A percentile compares a stretch with the other conserved stretches of the same genome.
Conservation (phyloP, 768 basidiomycete species). For the Tubosaeta sp. region DNA sequence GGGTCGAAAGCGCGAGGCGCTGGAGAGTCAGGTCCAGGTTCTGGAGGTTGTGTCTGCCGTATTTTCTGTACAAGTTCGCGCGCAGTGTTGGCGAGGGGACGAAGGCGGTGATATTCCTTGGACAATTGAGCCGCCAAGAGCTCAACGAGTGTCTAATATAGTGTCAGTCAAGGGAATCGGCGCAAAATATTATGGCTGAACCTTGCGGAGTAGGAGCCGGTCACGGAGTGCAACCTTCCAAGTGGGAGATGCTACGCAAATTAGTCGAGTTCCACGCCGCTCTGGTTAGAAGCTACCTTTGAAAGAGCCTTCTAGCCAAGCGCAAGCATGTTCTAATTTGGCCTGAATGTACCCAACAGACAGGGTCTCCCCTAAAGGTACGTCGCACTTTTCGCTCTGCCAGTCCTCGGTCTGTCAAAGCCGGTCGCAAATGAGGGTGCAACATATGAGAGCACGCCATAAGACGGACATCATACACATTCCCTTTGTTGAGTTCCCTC, state of each 20-base stretch:
- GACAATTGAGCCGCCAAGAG: conserved; percentile 23
- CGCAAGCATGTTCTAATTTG: conserved; percentile 55
- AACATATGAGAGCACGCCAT: conserved; percentile 12
- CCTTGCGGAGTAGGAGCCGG: conserved; percentile 58
- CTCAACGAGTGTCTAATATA: conserved; percentile 22
- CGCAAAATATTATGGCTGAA: conserved; percentile 14
- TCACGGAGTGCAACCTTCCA: conserved; percentile 52
- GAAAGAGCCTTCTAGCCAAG: conserved; percentile 51
- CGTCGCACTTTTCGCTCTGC: conserved; percentile 85
- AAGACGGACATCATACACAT: conserved; percentile 68
- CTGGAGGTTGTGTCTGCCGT: conserved; percentile 29
- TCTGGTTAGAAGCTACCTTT: conserved; percentile 33
- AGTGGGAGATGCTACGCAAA: conserved; percentile 36
- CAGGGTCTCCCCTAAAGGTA: conserved; percentile 65
- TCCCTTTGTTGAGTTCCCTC: conserved; percentile 74
- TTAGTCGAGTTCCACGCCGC: conserved; percentile 2
- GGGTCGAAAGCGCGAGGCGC: conserved; percentile 61
- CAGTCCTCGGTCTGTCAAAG: conserved; percentile 72
- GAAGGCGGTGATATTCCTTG: conserved; percentile 24
- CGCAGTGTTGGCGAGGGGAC: conserved; percentile 15
- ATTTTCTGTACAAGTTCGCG: conserved; percentile 15
- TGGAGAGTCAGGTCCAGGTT: conserved; percentile 41
- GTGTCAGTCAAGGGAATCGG: conserved; percentile 4
- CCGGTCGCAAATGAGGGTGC: conserved; percentile 8
- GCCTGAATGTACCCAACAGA: conserved; percentile 49